Percentiles rank a stretch among this genome's conserved stretches.
These are phyloP conservation scores for Coemansia sp. DNA, from an alignment of 192 early-diverging fungal genomes.

Conservation along the genomic window DNA sequence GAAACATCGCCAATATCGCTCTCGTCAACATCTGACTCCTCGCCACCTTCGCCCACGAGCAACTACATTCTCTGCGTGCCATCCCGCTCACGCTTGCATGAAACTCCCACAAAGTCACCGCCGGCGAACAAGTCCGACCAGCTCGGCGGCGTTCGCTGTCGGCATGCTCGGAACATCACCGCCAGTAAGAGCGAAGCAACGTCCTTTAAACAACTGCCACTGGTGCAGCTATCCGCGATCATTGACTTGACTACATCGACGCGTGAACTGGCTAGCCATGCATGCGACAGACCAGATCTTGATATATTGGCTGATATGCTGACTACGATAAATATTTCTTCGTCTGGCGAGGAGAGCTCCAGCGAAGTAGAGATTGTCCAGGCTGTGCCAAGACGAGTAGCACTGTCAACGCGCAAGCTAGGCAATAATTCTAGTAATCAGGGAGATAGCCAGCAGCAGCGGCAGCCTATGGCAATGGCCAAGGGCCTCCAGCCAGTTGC, in stretches of 20 bases:
- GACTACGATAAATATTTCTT: constrained; percentile 32
- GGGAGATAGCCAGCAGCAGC: background rate
- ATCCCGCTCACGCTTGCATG: background rate
- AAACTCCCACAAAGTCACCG: constrained; percentile 25
- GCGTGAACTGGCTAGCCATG: background rate
- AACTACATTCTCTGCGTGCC: background rate
- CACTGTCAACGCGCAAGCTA: background rate
- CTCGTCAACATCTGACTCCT: constrained; percentile 18
- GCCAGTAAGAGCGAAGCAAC: background rate
- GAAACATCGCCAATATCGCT: constrained; percentile 3
- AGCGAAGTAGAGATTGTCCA: constrained; percentile 21
- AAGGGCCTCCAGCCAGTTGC: background rate
- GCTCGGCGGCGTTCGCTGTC: constrained; percentile 1
- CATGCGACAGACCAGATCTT: constrained; percentile 10
- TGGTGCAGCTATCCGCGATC: constrained; percentile 6
- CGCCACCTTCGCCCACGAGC: constrained; percentile 25
- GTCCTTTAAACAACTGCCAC: background rate
- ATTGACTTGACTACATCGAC: constrained; percentile 31
- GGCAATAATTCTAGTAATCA: background rate
- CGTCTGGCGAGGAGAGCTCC: constrained; percentile 26
- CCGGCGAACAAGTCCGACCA: background rate
- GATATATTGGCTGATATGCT: constrained; percentile 15
- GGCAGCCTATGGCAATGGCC: background rate
- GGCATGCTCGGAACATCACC: background rate
- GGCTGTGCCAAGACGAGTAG: background rate